Percentiles rank a stretch among this genome's conserved stretches.
Conservation (phyloP, 345 rosid genomes). For the Populus euphratica region DNA sequence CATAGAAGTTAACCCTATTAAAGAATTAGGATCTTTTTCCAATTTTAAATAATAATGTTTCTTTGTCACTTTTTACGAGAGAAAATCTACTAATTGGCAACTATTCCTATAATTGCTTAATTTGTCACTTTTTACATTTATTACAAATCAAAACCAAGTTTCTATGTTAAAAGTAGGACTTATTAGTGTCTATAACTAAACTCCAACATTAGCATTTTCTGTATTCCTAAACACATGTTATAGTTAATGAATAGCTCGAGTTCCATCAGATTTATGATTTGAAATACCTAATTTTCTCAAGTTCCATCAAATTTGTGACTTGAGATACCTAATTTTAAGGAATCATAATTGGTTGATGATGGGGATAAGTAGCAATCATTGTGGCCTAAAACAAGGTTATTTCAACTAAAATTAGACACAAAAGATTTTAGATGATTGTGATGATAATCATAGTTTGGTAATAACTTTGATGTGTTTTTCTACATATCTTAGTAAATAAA, state of each 20-base stretch:
- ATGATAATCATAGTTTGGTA: background rate
- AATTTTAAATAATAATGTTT: too few species aligned
- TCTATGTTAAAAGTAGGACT: background rate
- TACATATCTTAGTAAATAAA: slow-evolving; percentile 9
- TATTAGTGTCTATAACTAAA: background rate
- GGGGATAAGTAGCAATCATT: slow-evolving; percentile 13
- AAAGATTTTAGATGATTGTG: background rate
- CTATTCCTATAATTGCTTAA: background rate
- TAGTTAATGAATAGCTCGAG: slow-evolving; percentile 12
- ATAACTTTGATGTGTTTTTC: slow-evolving; percentile 9
- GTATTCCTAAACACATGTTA: background rate
- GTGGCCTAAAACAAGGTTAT: background rate
- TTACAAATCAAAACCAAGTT: background rate
- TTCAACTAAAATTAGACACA: background rate
- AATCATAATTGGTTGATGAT: slow-evolving; percentile 19
- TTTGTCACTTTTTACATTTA: background rate
- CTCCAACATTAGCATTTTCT: background rate
- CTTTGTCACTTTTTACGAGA: background rate
- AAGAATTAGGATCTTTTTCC: too few species aligned
- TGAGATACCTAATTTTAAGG: slow-evolving; percentile 34
- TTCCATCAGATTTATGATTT: slow-evolving; percentile 30
- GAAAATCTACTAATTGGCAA: background rate
- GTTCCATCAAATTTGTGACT: slow-evolving; percentile 32
- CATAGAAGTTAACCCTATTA: background rate
- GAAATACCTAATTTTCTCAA: slow-evolving; percentile 37